These are phyloP conservation scores for Solanum aculeatissimum DNA, from an alignment of 305 asterid species.

Conservation along the genomic window DNA sequence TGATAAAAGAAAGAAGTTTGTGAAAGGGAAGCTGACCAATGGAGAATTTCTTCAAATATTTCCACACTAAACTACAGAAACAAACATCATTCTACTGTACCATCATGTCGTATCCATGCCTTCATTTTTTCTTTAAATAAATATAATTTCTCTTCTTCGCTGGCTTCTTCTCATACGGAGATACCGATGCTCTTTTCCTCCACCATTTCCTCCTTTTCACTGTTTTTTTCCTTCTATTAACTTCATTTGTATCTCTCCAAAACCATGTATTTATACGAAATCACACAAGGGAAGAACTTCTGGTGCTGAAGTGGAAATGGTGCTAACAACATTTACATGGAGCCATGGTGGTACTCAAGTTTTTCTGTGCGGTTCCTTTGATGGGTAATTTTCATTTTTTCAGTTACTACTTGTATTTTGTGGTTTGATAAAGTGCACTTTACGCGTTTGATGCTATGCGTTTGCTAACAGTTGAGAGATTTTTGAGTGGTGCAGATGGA, in stretches of 20 bases:
- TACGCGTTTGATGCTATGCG: not conserved
- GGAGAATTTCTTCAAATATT: not conserved
- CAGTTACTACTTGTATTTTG: not conserved
- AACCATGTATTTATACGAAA: not conserved
- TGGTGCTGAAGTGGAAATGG: constrained; percentile 30
- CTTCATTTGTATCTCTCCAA: not conserved
- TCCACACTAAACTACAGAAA: not conserved
- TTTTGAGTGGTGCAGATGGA: constrained; percentile 36
- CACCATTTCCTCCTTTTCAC: not conserved
- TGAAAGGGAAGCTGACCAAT: not conserved
- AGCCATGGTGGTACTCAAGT: constrained; percentile 54
- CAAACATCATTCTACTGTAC: not conserved
- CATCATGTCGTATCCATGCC: not conserved
- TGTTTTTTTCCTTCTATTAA: not conserved
- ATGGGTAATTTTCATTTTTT: constrained; percentile 29
- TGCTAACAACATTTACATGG: constrained; percentile 52
- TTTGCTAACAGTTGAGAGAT: not conserved
- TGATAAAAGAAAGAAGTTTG: not conserved
- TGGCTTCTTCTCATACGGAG: not conserved
- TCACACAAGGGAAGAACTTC: not conserved
- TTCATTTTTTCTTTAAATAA: not conserved
- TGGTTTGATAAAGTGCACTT: not conserved
- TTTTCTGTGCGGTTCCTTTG: constrained; percentile 44
- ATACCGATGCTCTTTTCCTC: not conserved
- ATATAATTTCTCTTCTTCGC: not conserved